These are phyloP conservation scores for Tricholoma furcatifolium DNA, from an alignment of 768 basidiomycete species.

Conservation along the genomic window DNA sequence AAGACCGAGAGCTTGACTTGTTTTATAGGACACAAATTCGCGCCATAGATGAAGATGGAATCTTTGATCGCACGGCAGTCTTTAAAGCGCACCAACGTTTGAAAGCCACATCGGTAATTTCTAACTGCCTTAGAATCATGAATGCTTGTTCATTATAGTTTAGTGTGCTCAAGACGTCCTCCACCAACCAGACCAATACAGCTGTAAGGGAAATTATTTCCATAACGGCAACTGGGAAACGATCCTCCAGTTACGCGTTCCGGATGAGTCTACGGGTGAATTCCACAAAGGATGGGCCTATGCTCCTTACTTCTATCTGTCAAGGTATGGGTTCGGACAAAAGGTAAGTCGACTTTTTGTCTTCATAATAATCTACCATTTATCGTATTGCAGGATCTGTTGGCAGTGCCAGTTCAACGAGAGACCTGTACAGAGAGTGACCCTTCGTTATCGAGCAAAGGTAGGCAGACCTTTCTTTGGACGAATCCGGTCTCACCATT, in stretches of 20 bases:
- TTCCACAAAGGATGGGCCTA: slow-evolving; percentile 27
- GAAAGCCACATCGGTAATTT: slow-evolving; percentile 17
- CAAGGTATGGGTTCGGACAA: slow-evolving; percentile 25
- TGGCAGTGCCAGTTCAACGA: slow-evolving; percentile 28
- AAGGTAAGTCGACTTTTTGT: slow-evolving; percentile 14
- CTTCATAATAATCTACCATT: no score
- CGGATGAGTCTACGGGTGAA: slow-evolving; percentile 13
- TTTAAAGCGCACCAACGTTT: slow-evolving; percentile 21
- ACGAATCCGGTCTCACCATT: no score
- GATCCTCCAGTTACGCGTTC: slow-evolving; percentile 21
- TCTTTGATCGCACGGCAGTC: slow-evolving; percentile 26
- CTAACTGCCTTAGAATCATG: neutral
- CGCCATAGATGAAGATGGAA: slow-evolving; percentile 24
- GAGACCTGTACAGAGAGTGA: slow-evolving; percentile 17
- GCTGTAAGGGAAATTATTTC: slow-evolving; percentile 20
- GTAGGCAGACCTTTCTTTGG: neutral
- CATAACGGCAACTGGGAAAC: slow-evolving; percentile 29
- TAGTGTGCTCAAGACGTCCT: slow-evolving; percentile 6
- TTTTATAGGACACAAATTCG: slow-evolving; percentile 28
- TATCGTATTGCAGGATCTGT: slow-evolving; percentile 23
- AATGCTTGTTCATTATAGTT: neutral
- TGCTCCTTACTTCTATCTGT: slow-evolving; percentile 28
- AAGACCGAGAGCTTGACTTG: neutral
- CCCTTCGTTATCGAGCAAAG: neutral
- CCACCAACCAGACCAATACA: slow-evolving; percentile 10